Evolutionary conservation across 352 stramenopile species (phyloP).

Genomic region (Phytophthora tentaculata): DNA sequence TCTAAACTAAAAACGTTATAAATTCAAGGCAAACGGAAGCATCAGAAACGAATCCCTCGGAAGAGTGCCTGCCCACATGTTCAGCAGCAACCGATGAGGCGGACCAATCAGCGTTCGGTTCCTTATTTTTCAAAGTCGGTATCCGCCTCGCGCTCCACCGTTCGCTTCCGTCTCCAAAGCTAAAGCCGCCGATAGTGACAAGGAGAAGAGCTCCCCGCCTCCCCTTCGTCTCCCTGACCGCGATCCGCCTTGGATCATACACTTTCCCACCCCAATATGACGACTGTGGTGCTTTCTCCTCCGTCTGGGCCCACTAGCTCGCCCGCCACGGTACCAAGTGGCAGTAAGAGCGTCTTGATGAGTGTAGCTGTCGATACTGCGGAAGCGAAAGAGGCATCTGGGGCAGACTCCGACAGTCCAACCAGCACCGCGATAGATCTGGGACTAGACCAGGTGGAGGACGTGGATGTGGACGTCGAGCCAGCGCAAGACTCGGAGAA

Average conservation of each 20-base stretch:
- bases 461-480: conserved; percentile 20
- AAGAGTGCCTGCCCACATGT: conserved; percentile 12
- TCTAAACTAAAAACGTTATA: no score
- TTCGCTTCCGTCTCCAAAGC: conserved; percentile 31
- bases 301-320: conserved; percentile 33
- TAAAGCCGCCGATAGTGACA: conserved; percentile 1
- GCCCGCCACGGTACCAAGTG: conserved; percentile 24
- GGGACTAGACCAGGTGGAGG: conserved; percentile 9
- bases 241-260: conserved; percentile 2
- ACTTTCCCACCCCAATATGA: conserved; percentile 36
- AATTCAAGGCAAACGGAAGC: no score
- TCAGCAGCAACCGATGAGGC: conserved; percentile 2
- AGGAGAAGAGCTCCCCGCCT: neutral
- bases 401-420: conserved; percentile 29
- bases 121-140: conserved; percentile 30
- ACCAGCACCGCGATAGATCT: conserved; percentile 30
- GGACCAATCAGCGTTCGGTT: conserved; percentile 22
- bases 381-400: conserved; percentile 15
- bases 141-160: conserved; percentile 19
- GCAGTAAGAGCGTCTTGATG: conserved; percentile 32
- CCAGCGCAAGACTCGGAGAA: conserved; percentile 34
- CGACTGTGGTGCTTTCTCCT: conserved; percentile 56
- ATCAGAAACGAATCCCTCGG: neutral
- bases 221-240: conserved; percentile 9
- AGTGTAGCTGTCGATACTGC: conserved; percentile 24